These are phyloP conservation scores for Sicyos baderoa DNA, from an alignment of 306 rosid species.

Conservation along the genomic window DNA sequence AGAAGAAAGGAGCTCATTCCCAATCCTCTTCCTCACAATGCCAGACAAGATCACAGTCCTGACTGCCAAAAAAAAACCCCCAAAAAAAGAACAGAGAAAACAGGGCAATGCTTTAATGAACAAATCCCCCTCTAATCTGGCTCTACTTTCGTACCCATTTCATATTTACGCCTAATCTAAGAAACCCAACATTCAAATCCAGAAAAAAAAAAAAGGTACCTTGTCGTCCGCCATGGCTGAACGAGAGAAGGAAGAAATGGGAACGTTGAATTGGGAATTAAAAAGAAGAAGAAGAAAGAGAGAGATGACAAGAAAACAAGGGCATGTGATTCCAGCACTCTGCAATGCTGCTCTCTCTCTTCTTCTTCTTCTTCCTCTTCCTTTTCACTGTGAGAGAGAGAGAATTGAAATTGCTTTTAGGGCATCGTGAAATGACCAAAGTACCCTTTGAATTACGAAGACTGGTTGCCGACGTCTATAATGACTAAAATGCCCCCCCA, in stretches of 20 bases:
- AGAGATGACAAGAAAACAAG: constrained; percentile 55
- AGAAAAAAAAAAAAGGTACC: constrained; percentile 32
- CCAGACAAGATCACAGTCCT: neutral
- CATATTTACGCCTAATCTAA: too few species aligned
- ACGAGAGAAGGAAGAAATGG: constrained; percentile 4
- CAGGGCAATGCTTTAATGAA: neutral
- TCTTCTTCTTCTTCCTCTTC: neutral
- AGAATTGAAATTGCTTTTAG: neutral
- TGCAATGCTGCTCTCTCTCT: constrained; percentile 22
- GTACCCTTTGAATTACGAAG: constrained; percentile 7
- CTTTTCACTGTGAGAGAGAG: too few species aligned
- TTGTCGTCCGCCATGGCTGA: constrained; percentile 74
- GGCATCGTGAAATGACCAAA: neutral
- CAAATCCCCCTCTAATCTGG: neutral
- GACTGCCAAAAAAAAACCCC: neutral
- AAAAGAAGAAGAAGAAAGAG: constrained; percentile 29
- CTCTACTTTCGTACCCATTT: neutral
- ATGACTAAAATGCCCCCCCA: constrained; percentile 14
- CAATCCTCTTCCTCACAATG: constrained; percentile 15
- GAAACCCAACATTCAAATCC: neutral
- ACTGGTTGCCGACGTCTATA: constrained; percentile 15
- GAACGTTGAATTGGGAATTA: constrained; percentile 19
- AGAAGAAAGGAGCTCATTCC: neutral
- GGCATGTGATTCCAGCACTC: constrained; percentile 88
- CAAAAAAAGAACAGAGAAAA: too few species aligned